Percentiles rank a stretch among this genome's conserved stretches.
Conservation (phyloP, 129 eudicot genomes). For the Rutidosis leptorrhynchoides region DNA sequence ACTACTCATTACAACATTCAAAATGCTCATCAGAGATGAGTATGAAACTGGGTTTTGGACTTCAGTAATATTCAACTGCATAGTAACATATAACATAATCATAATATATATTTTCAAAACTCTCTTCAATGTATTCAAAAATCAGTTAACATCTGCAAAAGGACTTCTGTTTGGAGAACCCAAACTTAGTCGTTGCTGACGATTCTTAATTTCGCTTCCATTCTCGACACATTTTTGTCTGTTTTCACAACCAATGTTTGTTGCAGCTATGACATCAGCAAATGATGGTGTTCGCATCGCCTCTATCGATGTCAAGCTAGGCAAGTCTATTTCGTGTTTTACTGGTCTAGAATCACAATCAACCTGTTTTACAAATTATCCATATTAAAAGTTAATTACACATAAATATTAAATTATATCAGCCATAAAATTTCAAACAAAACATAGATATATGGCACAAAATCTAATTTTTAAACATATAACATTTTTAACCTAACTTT, state of each 20-base stretch:
- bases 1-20: conserved; percentile 23
- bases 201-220: conserved; percentile 40
- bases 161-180: conserved; percentile 59
- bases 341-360: conserved; percentile 45
- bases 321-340: conserved; percentile 49
- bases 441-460: too few species aligned
- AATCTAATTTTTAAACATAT: too few species aligned
- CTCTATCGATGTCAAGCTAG: conserved; percentile 73
- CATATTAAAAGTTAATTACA: conserved; percentile 8
- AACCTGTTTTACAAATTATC: conserved; percentile 43
- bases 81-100: conserved; percentile 5
- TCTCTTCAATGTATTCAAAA: background rate
- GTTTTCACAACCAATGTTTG: conserved; percentile 25
- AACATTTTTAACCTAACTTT: too few species aligned
- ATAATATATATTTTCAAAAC: conserved; percentile 8
- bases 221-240: conserved; percentile 30
- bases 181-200: conserved; percentile 34
- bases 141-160: conserved; percentile 60
- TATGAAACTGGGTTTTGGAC: conserved; percentile 10
- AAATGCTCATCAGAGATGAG: conserved; percentile 62
- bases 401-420: too few species aligned
- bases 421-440: too few species aligned
- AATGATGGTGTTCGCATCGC: conserved; percentile 50
- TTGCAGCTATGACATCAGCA: conserved; percentile 33
- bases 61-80: conserved; percentile 11